Base-by-base conservation (phyloP, 768 basidiomycete genomes). In the Neoboletus brunneissimus region DNA sequence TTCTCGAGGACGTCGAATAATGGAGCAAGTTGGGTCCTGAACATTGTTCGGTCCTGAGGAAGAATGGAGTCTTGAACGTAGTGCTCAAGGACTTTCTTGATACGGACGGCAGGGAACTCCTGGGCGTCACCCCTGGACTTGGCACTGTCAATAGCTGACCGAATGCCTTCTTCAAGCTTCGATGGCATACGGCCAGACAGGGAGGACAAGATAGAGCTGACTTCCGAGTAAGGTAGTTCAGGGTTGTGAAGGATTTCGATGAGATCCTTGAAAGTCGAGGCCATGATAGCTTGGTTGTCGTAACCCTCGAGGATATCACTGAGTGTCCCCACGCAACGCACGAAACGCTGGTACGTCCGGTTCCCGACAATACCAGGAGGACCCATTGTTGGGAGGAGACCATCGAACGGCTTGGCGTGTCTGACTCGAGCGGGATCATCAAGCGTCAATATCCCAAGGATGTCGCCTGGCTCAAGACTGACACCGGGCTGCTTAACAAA, bases 401-500 rank as follows among this genome's bases (percentile, higher is more conserved):
- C 94, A 66, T 98, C 94, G 71, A 98, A 98, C 2, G 96, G 96
- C 75, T 96, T 98, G 56, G 97, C 96, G 68, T 98, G 96, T 69
- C 93, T 97, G 69, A 98, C 97, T 54, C 94, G 93, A 55, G 85
- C 82, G 38, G 96, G 97, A 71, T 98, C 95, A 67, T 98, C 97
- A 55, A 98, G 84, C 10, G 94, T 91, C 54, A 98, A 81, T 66
- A 98, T 95, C 74, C 97, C 97, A 56, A 99, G 85, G 54, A 99
- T 94, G 72, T 98, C 97, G 25, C 97, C 97, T 13, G 95, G 93
- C 60, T 96, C 92, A 53, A 99, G 83, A 61, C 92, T 94, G 68
- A 95, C 92, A 65, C 97, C 97, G 54, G 97, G 92, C 71, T 99
- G 97, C 76, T 98, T 99, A 74, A 98, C 92, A 65, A 98, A 85